phyloP scores from a whole-genome alignment of 805 yeast species.

The Blastobotrys peoriensis region DNA sequence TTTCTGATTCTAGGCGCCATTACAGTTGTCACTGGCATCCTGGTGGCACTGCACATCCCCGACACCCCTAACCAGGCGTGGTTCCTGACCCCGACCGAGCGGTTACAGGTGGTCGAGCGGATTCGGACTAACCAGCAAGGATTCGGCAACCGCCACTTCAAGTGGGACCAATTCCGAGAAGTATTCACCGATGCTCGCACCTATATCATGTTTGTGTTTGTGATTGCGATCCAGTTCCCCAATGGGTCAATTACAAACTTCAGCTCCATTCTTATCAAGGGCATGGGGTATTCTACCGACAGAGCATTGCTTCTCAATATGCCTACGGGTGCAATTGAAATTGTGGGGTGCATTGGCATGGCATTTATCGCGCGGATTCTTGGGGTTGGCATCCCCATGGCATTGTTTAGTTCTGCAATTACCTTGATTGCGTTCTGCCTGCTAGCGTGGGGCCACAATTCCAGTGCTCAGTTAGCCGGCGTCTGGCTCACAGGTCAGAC shows the following conservation, averaged over 20 bases:
- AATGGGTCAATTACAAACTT: slow-evolving; percentile 50
- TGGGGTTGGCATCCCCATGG: slow-evolving; percentile 21
- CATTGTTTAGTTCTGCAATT: slow-evolving; percentile 46
- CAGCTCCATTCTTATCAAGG: slow-evolving; percentile 36
- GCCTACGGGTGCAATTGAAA: slow-evolving; percentile 40
- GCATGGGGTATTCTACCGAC: slow-evolving; percentile 24
- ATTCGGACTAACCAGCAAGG: slow-evolving; percentile 50
- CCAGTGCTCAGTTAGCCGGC: slow-evolving; percentile 36
- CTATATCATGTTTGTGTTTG: slow-evolving; percentile 40
- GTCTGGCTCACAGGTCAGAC: slow-evolving; percentile 33
- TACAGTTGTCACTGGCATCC: slow-evolving; percentile 36
- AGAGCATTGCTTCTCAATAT: slow-evolving; percentile 38
- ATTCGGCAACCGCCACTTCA: slow-evolving; percentile 48
- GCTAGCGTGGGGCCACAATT: slow-evolving; percentile 37
- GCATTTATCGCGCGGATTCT: slow-evolving; percentile 11
- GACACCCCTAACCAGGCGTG: slow-evolving; percentile 45
- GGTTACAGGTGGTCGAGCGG: slow-evolving; percentile 41
- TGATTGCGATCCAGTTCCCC: slow-evolving; percentile 36
- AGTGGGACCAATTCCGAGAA: slow-evolving; percentile 46
- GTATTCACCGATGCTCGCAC: slow-evolving; percentile 43
- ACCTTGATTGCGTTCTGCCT: slow-evolving; percentile 38
- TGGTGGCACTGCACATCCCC: slow-evolving; percentile 35
- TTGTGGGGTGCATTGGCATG: slow-evolving; percentile 14
- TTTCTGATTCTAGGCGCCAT: slow-evolving; percentile 51
- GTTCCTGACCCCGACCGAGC: slow-evolving; percentile 41